Conservation (phyloP, 768 basidiomycete genomes). For the Rhizopogon vulgaris region DNA sequence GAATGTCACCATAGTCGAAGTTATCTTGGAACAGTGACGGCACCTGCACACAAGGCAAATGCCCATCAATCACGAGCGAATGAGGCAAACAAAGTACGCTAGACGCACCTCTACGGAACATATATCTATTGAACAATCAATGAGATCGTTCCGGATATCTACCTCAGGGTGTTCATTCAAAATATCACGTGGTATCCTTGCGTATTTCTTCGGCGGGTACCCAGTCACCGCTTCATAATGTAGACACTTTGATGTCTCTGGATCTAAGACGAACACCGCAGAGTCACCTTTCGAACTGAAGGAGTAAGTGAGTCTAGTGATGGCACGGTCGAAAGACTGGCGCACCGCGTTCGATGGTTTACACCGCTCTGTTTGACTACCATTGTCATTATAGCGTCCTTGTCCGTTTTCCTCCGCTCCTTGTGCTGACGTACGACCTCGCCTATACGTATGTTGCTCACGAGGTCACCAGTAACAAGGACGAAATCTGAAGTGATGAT, state of each 20-base stretch:
- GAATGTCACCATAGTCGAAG: slow-evolving; percentile 92
- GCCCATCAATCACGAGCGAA: background rate
- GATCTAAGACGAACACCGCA: slow-evolving; percentile 73
- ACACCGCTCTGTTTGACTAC: slow-evolving; percentile 78
- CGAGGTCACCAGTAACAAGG: slow-evolving; percentile 85
- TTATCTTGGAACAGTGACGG: slow-evolving; percentile 97
- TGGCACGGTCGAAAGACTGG: slow-evolving; percentile 1
- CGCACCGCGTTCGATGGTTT: slow-evolving; percentile 68
- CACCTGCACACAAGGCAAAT: slow-evolving; percentile 45
- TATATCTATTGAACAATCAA: slow-evolving; percentile 86
- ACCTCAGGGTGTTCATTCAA: slow-evolving; percentile 69
- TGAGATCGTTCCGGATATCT: slow-evolving; percentile 82
- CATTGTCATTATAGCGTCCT: slow-evolving; percentile 96
- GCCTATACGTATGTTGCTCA: slow-evolving; percentile 89
- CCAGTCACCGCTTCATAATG: slow-evolving; percentile 77
- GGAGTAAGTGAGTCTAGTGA: background rate
- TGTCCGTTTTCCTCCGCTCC: slow-evolving; percentile 78
- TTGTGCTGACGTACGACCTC: slow-evolving; percentile 87
- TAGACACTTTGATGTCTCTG: slow-evolving; percentile 71
- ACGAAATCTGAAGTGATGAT: slow-evolving; percentile 89
- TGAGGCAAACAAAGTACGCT: background rate
- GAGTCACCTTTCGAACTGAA: slow-evolving; percentile 65
- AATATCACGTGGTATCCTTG: slow-evolving; percentile 73
- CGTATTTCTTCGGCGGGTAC: slow-evolving; percentile 56
- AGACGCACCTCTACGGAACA: slow-evolving; percentile 84